Base-by-base conservation (phyloP, 2,329 filamentous ascomycete species). In the Aspergillus brasiliensis region DNA sequence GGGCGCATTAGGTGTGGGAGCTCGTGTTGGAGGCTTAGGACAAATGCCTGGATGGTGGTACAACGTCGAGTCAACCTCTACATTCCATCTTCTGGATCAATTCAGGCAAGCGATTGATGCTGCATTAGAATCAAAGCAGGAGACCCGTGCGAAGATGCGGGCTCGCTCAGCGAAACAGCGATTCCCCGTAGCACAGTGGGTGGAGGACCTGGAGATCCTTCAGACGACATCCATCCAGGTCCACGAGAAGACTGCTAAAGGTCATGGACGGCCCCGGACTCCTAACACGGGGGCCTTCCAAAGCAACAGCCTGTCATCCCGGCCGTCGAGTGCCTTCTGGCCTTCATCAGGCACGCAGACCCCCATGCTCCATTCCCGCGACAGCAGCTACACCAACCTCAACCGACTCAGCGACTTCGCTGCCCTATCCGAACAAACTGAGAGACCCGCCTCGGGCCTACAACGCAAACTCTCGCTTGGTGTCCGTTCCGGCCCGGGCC, bases 21-120 rank as follows among this genome's bases (percentile, higher is more conserved):
- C 86, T 42, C 80, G 86, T 54, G 87, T 89, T 21, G 86, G 86
- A 64, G 87, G 86, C 56, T 78, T 89, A 17, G 85, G 86, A 19
- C 84, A 87, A 68, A 88, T 89, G 86, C 87, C 87, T n/a, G 87
- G 87, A n/a, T 88, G 86, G 83, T 89, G 86, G 86, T 89, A 84
- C 70, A 88, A 86, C 0, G 83, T 89, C 56, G 87, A 89, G 69
- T 87, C 84, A 0, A 85, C 81, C 8, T 84, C 84, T 1, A 86
- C 86, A 0, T 81, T 80, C 42, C 86, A 89, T 75, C 73, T 88
- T 49, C 78, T 88, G 52, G 81, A 84, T 52, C 87, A 89, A 69
- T 88, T 89, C 78, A 86, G 84, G 71, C 78, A 80, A 64, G 84
- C 86, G 15, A 88, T 89, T 60, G 75, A 84, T 8, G 80, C 80